Evolutionary conservation across 1,284 basidiomycete species (phyloP).

Genomic region (Rhodotorula sp.): DNA sequence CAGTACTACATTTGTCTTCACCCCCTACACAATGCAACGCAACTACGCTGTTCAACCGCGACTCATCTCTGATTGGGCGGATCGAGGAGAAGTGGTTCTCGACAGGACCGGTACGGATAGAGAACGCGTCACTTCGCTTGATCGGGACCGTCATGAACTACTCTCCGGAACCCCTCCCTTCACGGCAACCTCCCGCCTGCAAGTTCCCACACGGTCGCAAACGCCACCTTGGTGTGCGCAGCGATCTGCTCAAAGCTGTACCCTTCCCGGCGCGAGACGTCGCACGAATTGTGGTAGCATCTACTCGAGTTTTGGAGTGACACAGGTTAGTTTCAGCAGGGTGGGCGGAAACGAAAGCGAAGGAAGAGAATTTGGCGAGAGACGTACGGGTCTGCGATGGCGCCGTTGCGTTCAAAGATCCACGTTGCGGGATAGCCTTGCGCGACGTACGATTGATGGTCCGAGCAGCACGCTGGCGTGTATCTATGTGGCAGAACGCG

Average conservation of each 20-base stretch:
- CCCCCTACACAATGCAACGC: background rate
- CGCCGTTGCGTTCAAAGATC: slow-evolving; percentile 49
- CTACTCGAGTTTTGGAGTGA: background rate
- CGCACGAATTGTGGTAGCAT: slow-evolving; percentile 48
- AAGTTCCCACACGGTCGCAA: slow-evolving; percentile 34
- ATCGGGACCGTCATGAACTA: too few species aligned
- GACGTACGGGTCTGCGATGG: slow-evolving; percentile 46
- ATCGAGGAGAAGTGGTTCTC: too few species aligned
- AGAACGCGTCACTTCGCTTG: too few species aligned
- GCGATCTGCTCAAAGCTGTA: slow-evolving; percentile 48
- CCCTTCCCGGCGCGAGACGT: slow-evolving; percentile 41
- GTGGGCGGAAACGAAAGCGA: background rate
- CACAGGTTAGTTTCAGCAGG: too few species aligned
- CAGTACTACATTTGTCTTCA: background rate
- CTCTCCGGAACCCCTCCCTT: too few species aligned
- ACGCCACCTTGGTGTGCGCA: slow-evolving; percentile 44
- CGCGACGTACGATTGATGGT: slow-evolving; percentile 48
- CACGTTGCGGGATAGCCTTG: background rate
- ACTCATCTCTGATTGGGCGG: too few species aligned
- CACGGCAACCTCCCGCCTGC: slow-evolving; percentile 1
- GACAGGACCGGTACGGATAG: too few species aligned
- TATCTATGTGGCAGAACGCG: background rate
- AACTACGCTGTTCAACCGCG: background rate
- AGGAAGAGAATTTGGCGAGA: background rate
- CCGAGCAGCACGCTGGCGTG: slow-evolving; percentile 47